Conservation (phyloP, 768 basidiomycete genomes). For the Neoboletus subvelutipes region DNA sequence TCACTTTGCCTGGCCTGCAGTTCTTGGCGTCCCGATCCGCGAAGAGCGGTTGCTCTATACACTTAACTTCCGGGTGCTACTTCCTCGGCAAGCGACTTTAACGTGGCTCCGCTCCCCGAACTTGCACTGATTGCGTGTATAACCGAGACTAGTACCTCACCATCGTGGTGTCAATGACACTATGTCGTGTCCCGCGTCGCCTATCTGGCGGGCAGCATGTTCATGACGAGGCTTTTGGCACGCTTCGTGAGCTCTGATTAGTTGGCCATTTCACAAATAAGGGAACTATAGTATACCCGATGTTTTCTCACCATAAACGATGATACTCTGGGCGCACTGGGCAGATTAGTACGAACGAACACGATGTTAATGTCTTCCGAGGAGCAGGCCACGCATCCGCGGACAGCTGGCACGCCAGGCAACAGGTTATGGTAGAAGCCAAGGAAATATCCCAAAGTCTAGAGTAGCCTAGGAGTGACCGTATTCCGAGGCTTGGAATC, state of each 20-base stretch:
- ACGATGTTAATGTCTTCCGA: background rate
- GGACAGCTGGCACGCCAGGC: constrained; percentile 1
- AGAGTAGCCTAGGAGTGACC: background rate
- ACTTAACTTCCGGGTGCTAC: background rate
- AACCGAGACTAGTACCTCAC: constrained; percentile 13
- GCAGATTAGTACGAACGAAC: background rate
- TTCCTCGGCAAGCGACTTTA: background rate
- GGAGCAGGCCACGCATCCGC: constrained; percentile 1
- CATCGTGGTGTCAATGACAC: background rate
- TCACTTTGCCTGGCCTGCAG: constrained; percentile 1
- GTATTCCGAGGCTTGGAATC: constrained; percentile 1
- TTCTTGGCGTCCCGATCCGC: constrained; percentile 23
- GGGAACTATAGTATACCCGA: background rate
- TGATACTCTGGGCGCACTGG: background rate
- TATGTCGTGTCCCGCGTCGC: background rate
- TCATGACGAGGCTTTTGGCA: background rate
- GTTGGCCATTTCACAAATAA: background rate
- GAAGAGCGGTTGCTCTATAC: background rate
- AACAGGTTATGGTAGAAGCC: constrained; percentile 1
- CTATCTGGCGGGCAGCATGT: background rate
- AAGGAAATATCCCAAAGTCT: constrained; percentile 9
- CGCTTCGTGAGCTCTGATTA: background rate
- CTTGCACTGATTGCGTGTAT: background rate
- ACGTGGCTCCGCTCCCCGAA: background rate
- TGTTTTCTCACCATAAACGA: background rate